These are phyloP conservation scores for Coccomyxa subellipsoidea DNA, from an alignment of 163 green algal genomes.

Conservation along the genomic window DNA sequence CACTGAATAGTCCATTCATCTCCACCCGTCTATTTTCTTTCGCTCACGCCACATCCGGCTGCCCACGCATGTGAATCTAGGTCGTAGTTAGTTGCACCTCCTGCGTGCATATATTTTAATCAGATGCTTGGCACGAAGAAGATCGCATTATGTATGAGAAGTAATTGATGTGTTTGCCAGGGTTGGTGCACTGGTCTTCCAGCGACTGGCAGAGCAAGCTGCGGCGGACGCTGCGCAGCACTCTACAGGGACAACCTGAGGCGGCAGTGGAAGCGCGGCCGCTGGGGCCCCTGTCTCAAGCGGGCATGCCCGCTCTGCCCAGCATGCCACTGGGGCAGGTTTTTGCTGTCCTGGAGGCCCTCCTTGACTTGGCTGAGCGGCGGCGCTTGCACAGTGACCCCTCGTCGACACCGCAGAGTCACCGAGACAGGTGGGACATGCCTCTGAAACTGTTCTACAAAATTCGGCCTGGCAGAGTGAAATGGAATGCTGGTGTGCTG, in stretches of 20 bases:
- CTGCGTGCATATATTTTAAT: too few species aligned
- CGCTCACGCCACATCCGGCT: background rate
- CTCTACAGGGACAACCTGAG: background rate
- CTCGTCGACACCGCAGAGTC: background rate
- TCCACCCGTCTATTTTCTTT: background rate
- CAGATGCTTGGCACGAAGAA: too few species aligned
- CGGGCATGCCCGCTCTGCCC: background rate
- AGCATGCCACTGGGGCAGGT: background rate
- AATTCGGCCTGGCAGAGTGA: too few species aligned
- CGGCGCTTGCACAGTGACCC: background rate
- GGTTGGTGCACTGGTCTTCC: background rate
- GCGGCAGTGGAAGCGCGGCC: background rate
- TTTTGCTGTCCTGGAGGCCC: background rate
- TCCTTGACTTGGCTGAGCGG: background rate
- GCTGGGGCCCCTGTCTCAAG: background rate
- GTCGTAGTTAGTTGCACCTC: too few species aligned
- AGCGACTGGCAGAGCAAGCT: background rate
- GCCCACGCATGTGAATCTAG: background rate
- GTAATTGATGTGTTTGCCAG: background rate
- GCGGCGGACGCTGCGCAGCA: background rate
- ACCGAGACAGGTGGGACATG: background rate
- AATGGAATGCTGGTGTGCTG: too few species aligned
- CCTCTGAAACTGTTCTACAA: too few species aligned
- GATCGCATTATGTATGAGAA: background rate
- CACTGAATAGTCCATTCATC: background rate